These are phyloP conservation scores for Cyphellophora attinorum DNA, from an alignment of 2,329 filamentous ascomycete genomes.

Conservation along the genomic window DNA sequence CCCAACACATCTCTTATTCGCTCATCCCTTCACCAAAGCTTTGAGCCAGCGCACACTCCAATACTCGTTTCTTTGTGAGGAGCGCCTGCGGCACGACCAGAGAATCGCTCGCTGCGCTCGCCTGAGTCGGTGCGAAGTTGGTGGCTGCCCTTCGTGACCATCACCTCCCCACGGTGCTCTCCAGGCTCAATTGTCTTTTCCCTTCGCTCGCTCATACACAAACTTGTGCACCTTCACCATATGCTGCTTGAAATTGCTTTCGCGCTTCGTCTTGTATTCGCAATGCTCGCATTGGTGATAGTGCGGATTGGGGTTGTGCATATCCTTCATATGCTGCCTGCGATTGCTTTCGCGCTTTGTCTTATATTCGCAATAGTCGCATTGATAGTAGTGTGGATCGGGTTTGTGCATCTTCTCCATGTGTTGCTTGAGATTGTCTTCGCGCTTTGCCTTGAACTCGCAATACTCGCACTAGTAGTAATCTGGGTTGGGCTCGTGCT, in stretches of 20 bases:
- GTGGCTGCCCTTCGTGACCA: no score
- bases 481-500: constrained; percentile 73
- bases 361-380: constrained; percentile 75
- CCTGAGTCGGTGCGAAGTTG: no score
- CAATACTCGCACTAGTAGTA: constrained; percentile 84
- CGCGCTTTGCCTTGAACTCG: constrained; percentile 87
- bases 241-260: constrained; percentile 96
- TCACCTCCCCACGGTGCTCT: no score
- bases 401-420: constrained; percentile 83
- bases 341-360: constrained; percentile 95
- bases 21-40: no score
- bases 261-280: constrained; percentile 87
- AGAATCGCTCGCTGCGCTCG: no score
- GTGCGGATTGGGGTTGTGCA: constrained; percentile 66
- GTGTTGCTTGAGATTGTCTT: constrained; percentile 96
- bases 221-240: constrained; percentile 96
- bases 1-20: no score
- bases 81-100: no score
- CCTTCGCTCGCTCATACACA: constrained; percentile 86
- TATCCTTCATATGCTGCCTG: constrained; percentile 98
- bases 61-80: no score
- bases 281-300: constrained; percentile 83
- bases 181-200: constrained; percentile 82
- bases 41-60: no score
- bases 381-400: constrained; percentile 46